Base-by-base conservation (phyloP, 2,329 filamentous ascomycete genomes). In the Incumbomyces lentus region DNA sequence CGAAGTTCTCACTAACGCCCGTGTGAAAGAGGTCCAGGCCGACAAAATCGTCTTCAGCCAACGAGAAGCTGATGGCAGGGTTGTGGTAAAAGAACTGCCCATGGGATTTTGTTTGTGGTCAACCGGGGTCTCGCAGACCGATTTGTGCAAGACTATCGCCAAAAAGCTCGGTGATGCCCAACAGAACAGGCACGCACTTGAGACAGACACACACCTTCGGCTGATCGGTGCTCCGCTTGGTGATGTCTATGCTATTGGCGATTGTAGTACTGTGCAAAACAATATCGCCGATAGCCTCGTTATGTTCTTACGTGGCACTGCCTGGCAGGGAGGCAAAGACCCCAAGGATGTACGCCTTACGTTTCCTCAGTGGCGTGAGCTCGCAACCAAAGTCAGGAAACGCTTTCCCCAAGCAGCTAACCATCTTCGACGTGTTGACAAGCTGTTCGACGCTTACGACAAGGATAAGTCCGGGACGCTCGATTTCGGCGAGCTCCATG, bases 31-130 rank as follows among this genome's bases (percentile, higher is more conserved):
- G 64, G 88, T 98, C 13, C 75, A 75, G 36, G 64, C 76, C 0
- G 87, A 96, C 63, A 84, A 79, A 59, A 95, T 98, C 50, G 67
- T 95, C 18, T 98, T 95, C 68, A 84, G 83, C 0, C 89, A 98
- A 63, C 83, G 86, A 60, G 73, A 74, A 40, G 77, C 84, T 2
- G 71, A 87, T 45, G 88, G 87, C 36, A 77, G 79, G 26, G 65
- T 81, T 0, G 58, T 95, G n/a, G 84, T 81, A 18, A 98, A 98
- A 64, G 92, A 98, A 59, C 78, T 98, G 0, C 90, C 92, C 0
- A 89, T 87, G 72, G 92, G 88, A 22, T 95, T 98, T 69, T 96
- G 92, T 58, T 73, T 98, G 12, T 98, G 92, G 92, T 96, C 92
- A 0, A 98, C 92, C 0, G 92, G 92, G 51, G 90, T 98, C 30